phyloP scores from a whole-genome alignment of 192 early-diverging fungal genomes.

The Rhizophagus clarus region DNA sequence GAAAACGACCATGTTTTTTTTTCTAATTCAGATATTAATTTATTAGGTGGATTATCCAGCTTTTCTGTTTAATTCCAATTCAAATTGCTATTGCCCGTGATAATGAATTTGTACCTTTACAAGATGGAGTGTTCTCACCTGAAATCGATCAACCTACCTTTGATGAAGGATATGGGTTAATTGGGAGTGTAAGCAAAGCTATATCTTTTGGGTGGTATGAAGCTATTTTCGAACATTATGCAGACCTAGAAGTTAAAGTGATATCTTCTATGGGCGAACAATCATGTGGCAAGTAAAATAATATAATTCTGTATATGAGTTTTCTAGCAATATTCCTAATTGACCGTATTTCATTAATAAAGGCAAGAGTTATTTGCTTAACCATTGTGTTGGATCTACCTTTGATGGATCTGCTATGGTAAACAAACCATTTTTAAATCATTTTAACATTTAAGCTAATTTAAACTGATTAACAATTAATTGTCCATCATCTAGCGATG shows the following conservation, averaged over 20 bases:
- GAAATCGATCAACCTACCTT: neutral
- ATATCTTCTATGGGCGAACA: constrained; percentile 36
- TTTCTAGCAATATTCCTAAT: neutral
- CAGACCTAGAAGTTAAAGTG: constrained; percentile 24
- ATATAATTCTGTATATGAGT: neutral
- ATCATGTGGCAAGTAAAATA: constrained; percentile 25
- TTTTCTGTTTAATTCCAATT: constrained; percentile 19
- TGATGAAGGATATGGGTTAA: constrained; percentile 22
- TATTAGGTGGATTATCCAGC: constrained; percentile 23
- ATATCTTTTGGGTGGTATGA: constrained; percentile 35
- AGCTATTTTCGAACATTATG: constrained; percentile 30
- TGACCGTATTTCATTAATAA: neutral
- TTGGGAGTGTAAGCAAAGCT: constrained; percentile 19
- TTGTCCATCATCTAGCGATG: constrained; percentile 22
- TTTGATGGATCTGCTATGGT: constrained; percentile 37
- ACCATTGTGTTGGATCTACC: constrained; percentile 25
- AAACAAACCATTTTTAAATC: neutral
- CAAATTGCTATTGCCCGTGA: constrained; percentile 32
- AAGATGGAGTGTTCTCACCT: constrained; percentile 20
- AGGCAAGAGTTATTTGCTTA: constrained; percentile 33
- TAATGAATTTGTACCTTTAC: constrained; percentile 24
- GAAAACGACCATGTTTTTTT: too few species aligned
- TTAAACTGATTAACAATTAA: neutral
- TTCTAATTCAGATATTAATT: neutral
- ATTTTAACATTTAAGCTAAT: neutral